These are phyloP conservation scores for Dioscorea cayenensis DNA, from an alignment of 116 monocot species.

Conservation along the genomic window DNA sequence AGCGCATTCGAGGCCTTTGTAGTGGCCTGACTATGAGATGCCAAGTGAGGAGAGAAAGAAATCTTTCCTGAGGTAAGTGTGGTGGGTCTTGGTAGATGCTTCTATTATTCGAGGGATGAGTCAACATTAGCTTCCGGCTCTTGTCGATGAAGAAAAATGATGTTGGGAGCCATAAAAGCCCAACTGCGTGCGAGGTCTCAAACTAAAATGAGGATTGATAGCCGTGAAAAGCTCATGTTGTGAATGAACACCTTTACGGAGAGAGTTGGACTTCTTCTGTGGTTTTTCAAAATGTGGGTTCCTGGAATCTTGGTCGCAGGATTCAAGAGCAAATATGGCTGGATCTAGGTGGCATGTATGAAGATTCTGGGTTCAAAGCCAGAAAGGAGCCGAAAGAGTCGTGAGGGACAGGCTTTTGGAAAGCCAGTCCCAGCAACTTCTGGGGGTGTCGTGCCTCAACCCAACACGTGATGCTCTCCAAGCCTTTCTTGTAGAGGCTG, in stretches of 20 bases:
- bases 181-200: constrained; percentile 80
- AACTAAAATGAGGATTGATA: constrained; percentile 61
- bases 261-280: constrained; percentile 45
- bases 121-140: constrained; percentile 60
- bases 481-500: constrained; percentile 63
- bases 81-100: constrained; percentile 70
- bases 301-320: constrained; percentile 39
- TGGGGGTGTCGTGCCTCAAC: constrained; percentile 79
- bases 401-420: constrained; percentile 92
- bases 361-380: constrained; percentile 32
- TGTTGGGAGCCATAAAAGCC: constrained; percentile 63
- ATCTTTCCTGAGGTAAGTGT: constrained; percentile 94
- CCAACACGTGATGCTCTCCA: constrained; percentile 96
- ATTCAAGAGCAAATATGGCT: constrained; percentile 20
- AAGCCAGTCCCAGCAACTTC: constrained; percentile 80
- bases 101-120: constrained; percentile 72
- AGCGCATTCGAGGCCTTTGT: constrained; percentile 90
- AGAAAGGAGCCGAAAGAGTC: constrained; percentile 36
- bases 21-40: constrained; percentile 79
- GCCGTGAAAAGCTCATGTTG: constrained; percentile 41
- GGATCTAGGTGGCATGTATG: constrained; percentile 29
- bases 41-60: constrained; percentile 69
- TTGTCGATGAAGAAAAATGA: constrained; percentile 75
- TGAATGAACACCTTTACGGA: constrained; percentile 27
- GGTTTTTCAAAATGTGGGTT: constrained; percentile 21